Conservation (phyloP, 371 early-diverging fungal species). For the Neoconidiobolus thromboides region DNA sequence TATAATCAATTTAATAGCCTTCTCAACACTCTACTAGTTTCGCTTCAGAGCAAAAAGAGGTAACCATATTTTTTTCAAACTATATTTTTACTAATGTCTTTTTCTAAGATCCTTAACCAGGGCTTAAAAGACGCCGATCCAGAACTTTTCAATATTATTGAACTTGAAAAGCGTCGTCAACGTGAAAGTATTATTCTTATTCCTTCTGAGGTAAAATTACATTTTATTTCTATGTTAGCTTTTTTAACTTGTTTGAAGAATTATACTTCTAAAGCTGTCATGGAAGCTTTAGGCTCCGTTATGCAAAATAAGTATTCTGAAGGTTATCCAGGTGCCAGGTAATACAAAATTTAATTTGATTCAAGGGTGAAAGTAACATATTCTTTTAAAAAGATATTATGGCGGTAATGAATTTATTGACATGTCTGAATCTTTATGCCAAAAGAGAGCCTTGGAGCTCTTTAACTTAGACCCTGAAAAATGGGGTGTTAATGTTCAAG, state of each 20-base stretch:
- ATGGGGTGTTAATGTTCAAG: slow-evolving; percentile 99
- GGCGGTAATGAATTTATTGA: slow-evolving; percentile 99
- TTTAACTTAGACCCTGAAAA: slow-evolving; percentile 69
- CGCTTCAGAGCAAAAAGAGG: no score
- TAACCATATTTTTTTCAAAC: no score
- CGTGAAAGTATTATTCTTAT: slow-evolving; percentile 84
- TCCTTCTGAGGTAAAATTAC: slow-evolving; percentile 72
- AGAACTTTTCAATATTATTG: slow-evolving; percentile 86
- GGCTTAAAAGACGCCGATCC: slow-evolving; percentile 63
- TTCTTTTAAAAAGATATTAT: slow-evolving; percentile 48
- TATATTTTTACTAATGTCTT: background rate
- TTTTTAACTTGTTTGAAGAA: slow-evolving; percentile 37
- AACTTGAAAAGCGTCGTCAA: slow-evolving; percentile 93
- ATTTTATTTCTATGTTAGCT: background rate
- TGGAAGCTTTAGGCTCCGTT: slow-evolving; percentile 92
- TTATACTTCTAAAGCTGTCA: slow-evolving; percentile 92
- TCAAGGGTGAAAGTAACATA: background rate
- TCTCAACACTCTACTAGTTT: no score
- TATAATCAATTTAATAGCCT: no score
- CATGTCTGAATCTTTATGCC: slow-evolving; percentile 87
- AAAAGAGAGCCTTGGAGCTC: slow-evolving; percentile 85
- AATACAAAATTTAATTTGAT: slow-evolving; percentile 6
- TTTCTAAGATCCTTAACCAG: slow-evolving; percentile 23
- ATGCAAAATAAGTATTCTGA: slow-evolving; percentile 99
- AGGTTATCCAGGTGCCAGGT: slow-evolving; percentile 92